Evolutionary conservation across 1,139 yeast species (phyloP).

Genomic region (Suhomyces guaymorum): DNA sequence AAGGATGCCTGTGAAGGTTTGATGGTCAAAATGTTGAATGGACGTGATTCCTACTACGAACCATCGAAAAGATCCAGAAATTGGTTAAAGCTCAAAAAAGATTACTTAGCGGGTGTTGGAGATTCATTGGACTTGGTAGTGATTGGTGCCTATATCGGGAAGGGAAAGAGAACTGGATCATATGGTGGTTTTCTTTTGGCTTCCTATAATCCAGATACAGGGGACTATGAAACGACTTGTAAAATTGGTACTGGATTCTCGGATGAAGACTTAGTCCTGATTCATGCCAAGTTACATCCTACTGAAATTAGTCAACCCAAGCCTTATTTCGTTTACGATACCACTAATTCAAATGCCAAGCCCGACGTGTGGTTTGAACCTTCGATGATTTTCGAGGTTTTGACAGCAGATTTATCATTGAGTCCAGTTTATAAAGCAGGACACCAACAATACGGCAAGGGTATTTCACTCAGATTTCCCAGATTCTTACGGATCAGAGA

Average conservation of each 20-base stretch:
- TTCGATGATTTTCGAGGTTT: conserved; percentile 78
- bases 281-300: conserved; percentile 63
- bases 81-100: conserved; percentile 95
- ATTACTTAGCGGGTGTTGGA: conserved; percentile 90
- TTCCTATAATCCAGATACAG: conserved; percentile 83
- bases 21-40: conserved; percentile 89
- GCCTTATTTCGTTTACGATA: conserved; percentile 68
- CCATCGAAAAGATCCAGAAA: conserved; percentile 94
- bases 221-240: conserved; percentile 92
- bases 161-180: conserved; percentile 91
- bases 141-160: conserved; percentile 90
- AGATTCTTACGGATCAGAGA: conserved; percentile 83
- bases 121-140: conserved; percentile 94
- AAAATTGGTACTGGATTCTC: conserved; percentile 97
- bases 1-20: conserved; percentile 93
- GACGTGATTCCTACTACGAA: conserved; percentile 80
- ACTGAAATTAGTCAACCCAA: conserved; percentile 71
- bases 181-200: conserved; percentile 95
- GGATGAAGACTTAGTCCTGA: conserved; percentile 69
- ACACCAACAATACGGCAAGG: conserved; percentile 72
- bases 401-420: conserved; percentile 90
- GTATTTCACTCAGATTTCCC: conserved; percentile 89
- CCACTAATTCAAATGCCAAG: conserved; percentile 56
- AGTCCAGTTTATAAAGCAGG: conserved; percentile 95
- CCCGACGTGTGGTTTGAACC: conserved; percentile 99